phyloP scores from a whole-genome alignment of 345 rosid species.

The Hibiscus trionum region DNA sequence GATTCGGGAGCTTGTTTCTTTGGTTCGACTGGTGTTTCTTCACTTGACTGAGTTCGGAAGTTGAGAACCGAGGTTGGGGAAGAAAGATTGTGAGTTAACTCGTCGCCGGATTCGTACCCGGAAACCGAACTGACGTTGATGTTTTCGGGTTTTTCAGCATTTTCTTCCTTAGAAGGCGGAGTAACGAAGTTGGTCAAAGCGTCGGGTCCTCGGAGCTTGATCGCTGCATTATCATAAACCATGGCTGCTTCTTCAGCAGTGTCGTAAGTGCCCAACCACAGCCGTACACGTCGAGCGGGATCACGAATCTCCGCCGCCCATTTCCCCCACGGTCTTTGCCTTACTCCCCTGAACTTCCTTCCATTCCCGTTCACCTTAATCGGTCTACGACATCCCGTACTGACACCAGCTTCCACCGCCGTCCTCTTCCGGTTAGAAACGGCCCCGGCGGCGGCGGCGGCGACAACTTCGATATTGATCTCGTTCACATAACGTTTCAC shows the following conservation, averaged over 20 bases:
- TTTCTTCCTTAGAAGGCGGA: conserved; percentile 24
- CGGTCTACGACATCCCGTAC: conserved; percentile 12
- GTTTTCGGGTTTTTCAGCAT: conserved; percentile 12
- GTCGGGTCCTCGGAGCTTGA: conserved; percentile 80
- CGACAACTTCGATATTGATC: conserved; percentile 48
- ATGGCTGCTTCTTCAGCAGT: conserved; percentile 97
- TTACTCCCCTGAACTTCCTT: conserved; percentile 79
- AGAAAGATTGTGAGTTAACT: conserved; percentile 35
- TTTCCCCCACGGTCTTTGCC: conserved; percentile 97
- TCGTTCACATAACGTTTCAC: conserved; percentile 69
- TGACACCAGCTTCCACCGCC: conserved; percentile 12
- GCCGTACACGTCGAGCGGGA: conserved; percentile 67
- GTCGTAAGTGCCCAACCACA: conserved; percentile 85
- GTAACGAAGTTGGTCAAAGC: conserved; percentile 70
- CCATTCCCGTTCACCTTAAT: conserved; percentile 10
- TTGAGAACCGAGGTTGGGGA: conserved; percentile 87
- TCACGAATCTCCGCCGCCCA: conserved; percentile 99
- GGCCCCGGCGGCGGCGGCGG: conserved; percentile 12
- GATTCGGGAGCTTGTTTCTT: conserved; percentile 16
- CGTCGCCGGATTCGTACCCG: conserved; percentile 63
- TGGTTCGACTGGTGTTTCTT: conserved; percentile 30
- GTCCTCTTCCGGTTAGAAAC: conserved; percentile 25
- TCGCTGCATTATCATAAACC: conserved; percentile 88
- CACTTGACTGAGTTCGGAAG: conserved; percentile 31
- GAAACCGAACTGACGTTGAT: conserved; percentile 19